Conservation (phyloP, 495 filamentous ascomycete genomes). For the Geopyxis carbonaria region DNA sequence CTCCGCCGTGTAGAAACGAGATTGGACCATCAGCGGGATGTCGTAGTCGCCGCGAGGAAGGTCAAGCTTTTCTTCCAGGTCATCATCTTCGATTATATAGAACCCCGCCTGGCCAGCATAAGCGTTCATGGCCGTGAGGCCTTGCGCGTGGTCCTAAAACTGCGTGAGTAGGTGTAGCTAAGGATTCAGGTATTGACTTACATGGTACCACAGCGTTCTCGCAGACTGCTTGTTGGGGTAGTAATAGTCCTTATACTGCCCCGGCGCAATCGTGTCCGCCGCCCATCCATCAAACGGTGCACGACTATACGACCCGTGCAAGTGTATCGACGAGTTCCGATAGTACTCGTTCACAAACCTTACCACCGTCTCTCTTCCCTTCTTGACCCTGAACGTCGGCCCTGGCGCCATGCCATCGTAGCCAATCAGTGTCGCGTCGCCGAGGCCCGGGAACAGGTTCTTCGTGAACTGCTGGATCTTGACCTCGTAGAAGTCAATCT, state of each 20-base stretch:
- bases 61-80: conserved; percentile 30
- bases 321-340: conserved; percentile 30
- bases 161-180: not conserved
- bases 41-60: conserved; percentile 37
- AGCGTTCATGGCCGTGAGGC: conserved; percentile 34
- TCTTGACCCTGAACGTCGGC: conserved; percentile 32
- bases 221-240: conserved; percentile 40
- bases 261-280: conserved; percentile 32
- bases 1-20: conserved; percentile 31
- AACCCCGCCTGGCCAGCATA: conserved; percentile 38
- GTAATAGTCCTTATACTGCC: conserved; percentile 45
- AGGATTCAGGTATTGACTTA: conserved; percentile 9
- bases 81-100: conserved; percentile 29
- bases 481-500: conserved; percentile 32
- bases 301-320: conserved; percentile 37
- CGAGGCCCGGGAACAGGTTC: conserved; percentile 34
- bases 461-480: conserved; percentile 32
- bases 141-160: conserved; percentile 31
- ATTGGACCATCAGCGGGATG: conserved; percentile 34
- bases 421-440: conserved; percentile 31
- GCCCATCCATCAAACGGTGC: conserved; percentile 41
- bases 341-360: conserved; percentile 36
- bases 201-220: conserved; percentile 42
- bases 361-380: conserved; percentile 34
- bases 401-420: conserved; percentile 41